Evolutionary conservation across 768 basidiomycete species (phyloP).

Genomic region (Rhizopogon roseolus): DNA sequence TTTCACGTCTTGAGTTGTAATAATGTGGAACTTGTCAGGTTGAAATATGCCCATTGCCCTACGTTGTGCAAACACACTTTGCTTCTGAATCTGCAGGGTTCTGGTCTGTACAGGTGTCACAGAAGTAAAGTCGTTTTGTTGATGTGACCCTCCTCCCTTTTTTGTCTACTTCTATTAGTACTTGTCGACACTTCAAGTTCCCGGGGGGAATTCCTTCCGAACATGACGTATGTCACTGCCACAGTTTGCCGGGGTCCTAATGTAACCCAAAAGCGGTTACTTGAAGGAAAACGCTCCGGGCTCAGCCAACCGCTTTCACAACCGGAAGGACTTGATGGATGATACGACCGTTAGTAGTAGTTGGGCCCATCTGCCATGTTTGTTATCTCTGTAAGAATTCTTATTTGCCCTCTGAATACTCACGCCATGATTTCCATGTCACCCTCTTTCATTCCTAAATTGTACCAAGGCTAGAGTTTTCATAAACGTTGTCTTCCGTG

Average conservation of each 20-base stretch:
- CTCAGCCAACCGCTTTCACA: neutral
- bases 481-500: constrained; percentile 15
- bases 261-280: constrained; percentile 9
- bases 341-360: neutral
- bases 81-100: too few species aligned
- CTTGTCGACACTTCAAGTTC: too few species aligned
- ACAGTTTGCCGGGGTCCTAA: neutral
- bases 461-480: constrained; percentile 23
- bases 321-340: neutral
- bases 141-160: too few species aligned
- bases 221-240: neutral
- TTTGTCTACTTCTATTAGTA: too few species aligned
- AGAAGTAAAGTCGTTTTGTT: too few species aligned
- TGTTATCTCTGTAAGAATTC: constrained; percentile 5
- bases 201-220: neutral
- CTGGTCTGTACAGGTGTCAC: too few species aligned
- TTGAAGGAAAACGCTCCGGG: constrained; percentile 8
- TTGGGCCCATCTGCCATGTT: neutral
- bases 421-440: constrained; percentile 6
- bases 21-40: too few species aligned
- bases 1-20: too few species aligned
- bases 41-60: too few species aligned
- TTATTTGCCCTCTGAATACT: constrained; percentile 6
- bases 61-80: too few species aligned
- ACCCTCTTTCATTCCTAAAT: constrained; percentile 27